A percentile compares a stretch with the other conserved stretches of the same genome.
Evolutionary conservation across 768 basidiomycete genomes (phyloP).

Genomic region (Candolleomyces efflorescens): DNA sequence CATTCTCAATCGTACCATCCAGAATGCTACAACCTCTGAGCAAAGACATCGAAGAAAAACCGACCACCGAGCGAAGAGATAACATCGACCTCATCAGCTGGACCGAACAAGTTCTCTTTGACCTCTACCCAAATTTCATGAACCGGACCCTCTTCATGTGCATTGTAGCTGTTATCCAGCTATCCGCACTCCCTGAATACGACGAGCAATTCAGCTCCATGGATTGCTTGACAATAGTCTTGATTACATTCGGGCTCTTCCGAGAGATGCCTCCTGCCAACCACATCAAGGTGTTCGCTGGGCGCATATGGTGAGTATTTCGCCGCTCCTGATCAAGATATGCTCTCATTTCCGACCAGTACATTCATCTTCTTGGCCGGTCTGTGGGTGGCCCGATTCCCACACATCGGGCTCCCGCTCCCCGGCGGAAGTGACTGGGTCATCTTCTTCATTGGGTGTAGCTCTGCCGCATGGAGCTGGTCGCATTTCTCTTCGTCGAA

Average conservation of each 20-base stretch:
- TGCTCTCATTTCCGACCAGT: neutral
- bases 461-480: neutral
- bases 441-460: neutral
- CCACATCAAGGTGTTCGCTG: neutral
- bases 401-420: neutral
- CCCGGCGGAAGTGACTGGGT: neutral
- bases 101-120: neutral
- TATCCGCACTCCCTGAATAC: neutral
- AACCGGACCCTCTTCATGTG: neutral
- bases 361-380: neutral
- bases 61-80: neutral
- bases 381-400: neutral
- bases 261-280: neutral
- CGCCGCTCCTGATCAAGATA: neutral
- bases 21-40: neutral
- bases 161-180: neutral
- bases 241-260: conserved; percentile 1
- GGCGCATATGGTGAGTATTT: neutral
- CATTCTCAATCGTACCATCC: neutral
- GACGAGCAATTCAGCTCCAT: neutral
- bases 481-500: neutral
- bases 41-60: neutral
- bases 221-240: neutral
- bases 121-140: conserved; percentile 5
- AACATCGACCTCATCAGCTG: conserved; percentile 3